These are phyloP conservation scores for Gracilaria gracilis DNA, from an alignment of 23 red algal species.

Conservation along the genomic window DNA sequence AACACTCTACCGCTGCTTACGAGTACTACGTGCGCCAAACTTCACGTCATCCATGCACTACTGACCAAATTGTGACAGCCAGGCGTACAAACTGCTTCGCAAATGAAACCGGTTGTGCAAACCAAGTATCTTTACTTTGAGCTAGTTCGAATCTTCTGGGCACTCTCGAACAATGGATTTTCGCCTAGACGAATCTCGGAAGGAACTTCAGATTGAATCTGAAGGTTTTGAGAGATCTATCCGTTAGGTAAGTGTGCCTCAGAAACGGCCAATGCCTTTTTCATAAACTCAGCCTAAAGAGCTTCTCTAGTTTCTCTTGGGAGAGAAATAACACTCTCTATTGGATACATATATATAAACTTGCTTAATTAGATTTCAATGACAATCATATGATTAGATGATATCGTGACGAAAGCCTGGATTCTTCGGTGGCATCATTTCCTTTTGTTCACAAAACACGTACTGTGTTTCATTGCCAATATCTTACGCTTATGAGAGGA, in stretches of 20 bases:
- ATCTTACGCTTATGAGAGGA: background rate
- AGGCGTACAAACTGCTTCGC: background rate
- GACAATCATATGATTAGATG: background rate
- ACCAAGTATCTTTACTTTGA: background rate
- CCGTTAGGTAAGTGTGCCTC: conserved; percentile 26
- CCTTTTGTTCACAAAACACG: background rate
- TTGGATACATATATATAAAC: background rate
- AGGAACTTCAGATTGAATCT: no score
- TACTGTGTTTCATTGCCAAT: no score
- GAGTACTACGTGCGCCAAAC: no score
- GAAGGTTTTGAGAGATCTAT: conserved; percentile 16
- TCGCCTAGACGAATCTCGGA: conserved; percentile 60
- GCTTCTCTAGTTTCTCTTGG: conserved; percentile 12
- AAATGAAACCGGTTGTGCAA: background rate
- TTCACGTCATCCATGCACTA: background rate
- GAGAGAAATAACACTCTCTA: conserved; percentile 64
- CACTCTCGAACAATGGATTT: conserved; percentile 54
- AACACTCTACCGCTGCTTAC: no score
- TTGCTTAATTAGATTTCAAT: background rate
- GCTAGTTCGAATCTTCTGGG: conserved; percentile 13
- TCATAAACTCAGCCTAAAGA: conserved; percentile 48
- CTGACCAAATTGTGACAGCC: background rate
- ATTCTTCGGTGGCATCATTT: background rate
- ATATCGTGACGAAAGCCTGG: background rate
- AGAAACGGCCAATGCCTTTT: conserved; percentile 27